Evolutionary conservation across 2,329 filamentous ascomycete species (phyloP).

Genomic region (Aspergillus alliaceus): DNA sequence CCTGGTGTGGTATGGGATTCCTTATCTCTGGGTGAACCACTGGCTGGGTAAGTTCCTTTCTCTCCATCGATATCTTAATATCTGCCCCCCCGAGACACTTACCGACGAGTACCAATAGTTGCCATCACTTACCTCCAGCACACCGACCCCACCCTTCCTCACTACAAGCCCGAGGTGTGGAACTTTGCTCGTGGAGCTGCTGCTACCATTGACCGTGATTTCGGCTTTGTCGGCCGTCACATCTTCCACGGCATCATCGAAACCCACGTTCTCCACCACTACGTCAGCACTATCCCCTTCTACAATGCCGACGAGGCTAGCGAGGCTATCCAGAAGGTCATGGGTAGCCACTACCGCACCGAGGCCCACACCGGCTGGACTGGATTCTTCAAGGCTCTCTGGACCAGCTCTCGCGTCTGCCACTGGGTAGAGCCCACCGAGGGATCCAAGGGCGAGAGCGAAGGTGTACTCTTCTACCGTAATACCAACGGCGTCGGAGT

Average conservation of each 20-base stretch:
- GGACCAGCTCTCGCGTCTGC: conserved; percentile 78
- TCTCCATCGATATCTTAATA: not conserved
- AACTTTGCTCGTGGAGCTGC: conserved; percentile 91
- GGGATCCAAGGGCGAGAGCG: conserved; percentile 74
- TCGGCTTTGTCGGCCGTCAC: conserved; percentile 89
- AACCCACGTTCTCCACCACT: conserved; percentile 97
- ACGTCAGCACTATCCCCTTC: conserved; percentile 92
- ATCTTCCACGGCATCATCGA: conserved; percentile 95
- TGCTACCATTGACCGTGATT: conserved; percentile 94
- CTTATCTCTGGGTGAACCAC: conserved; percentile 98
- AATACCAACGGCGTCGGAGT: conserved; percentile 87
- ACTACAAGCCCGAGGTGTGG: conserved; percentile 86
- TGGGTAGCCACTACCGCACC: conserved; percentile 92
- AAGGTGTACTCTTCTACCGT: conserved; percentile 89
- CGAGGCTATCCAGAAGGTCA: conserved; percentile 90
- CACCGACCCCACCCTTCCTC: conserved; percentile 89
- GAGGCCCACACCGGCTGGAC: conserved; percentile 73
- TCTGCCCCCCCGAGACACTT: conserved; percentile 6
- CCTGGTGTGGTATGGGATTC: conserved; percentile 89
- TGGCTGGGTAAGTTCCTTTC: conserved; percentile 77
- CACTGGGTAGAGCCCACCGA: conserved; percentile 96
- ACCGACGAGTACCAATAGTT: conserved; percentile 53
- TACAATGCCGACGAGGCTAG: conserved; percentile 94
- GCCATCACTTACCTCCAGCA: conserved; percentile 98
- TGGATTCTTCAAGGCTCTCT: conserved; percentile 84